phyloP scores from a whole-genome alignment of 805 yeast species.

The Wickerhamiella lipophila region DNA sequence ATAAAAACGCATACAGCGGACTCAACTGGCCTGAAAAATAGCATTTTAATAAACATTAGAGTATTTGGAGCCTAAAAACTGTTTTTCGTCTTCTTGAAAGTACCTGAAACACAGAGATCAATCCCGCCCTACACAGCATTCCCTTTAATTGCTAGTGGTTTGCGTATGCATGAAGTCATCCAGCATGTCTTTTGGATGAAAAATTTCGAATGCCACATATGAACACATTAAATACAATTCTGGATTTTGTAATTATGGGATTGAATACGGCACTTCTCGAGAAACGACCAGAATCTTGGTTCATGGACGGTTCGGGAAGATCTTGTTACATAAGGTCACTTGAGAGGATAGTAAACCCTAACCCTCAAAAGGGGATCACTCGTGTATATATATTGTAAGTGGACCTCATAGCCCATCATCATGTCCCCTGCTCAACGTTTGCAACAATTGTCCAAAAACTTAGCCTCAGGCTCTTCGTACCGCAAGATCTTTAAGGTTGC shows the following conservation, averaged over 20 bases:
- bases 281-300: not conserved
- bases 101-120: conserved; percentile 1
- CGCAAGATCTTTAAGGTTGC: conserved; percentile 39
- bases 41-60: too few relatives aligned
- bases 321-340: not conserved
- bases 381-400: not conserved
- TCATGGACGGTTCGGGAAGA: not conserved
- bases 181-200: not conserved
- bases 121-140: not conserved
- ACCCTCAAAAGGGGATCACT: not conserved
- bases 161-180: conserved; percentile 4
- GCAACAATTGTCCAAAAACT: conserved; percentile 12
- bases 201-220: not conserved
- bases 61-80: not conserved
- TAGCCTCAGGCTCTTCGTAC: conserved; percentile 14
- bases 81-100: not conserved
- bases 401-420: not conserved
- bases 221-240: not conserved
- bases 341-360: not conserved
- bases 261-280: not conserved
- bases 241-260: not conserved
- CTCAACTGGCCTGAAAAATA: too few relatives aligned
- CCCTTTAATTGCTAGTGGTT: not conserved
- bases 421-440: conserved; percentile 10
- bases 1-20: not conserved